Conservation (phyloP, 208 protist genomes). For the Acanthamoeba divionensis region DNA sequence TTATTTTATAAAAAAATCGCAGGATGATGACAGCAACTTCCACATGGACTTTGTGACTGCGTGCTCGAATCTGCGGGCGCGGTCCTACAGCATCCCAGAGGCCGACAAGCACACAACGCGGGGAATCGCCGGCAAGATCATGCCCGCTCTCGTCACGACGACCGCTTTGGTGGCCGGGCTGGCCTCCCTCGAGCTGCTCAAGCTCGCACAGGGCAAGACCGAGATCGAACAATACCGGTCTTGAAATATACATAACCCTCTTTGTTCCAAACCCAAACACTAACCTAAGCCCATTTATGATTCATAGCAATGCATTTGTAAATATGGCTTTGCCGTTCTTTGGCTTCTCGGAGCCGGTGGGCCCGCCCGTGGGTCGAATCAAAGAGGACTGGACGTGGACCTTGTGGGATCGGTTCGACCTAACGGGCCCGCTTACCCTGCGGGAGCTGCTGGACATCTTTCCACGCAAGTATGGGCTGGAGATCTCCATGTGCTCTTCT, state of each 20-base stretch:
- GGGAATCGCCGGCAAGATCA: conserved; percentile 94
- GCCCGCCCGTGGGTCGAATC: conserved; percentile 70
- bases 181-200: conserved; percentile 94
- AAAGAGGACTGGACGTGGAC: conserved; percentile 82
- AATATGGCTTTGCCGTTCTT: conserved; percentile 97
- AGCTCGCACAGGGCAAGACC: conserved; percentile 84
- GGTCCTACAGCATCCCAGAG: conserved; percentile 89
- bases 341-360: conserved; percentile 92
- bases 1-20: no score
- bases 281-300: no score
- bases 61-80: conserved; percentile 82
- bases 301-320: conserved; percentile 95
- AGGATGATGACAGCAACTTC: conserved; percentile 73
- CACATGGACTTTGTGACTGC: conserved; percentile 77
- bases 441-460: conserved; percentile 86
- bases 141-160: conserved; percentile 99
- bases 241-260: no score
- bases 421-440: conserved; percentile 92
- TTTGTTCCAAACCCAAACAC: no score
- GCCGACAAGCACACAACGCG: conserved; percentile 76
- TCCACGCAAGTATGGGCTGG: conserved; percentile 85
- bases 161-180: conserved; percentile 97
- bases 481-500: conserved; percentile 89
- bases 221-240: conserved; percentile 59
- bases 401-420: conserved; percentile 95